phyloP scores from a whole-genome alignment of 2,329 filamentous ascomycete genomes.

The Ceratocystis cubensis region DNA sequence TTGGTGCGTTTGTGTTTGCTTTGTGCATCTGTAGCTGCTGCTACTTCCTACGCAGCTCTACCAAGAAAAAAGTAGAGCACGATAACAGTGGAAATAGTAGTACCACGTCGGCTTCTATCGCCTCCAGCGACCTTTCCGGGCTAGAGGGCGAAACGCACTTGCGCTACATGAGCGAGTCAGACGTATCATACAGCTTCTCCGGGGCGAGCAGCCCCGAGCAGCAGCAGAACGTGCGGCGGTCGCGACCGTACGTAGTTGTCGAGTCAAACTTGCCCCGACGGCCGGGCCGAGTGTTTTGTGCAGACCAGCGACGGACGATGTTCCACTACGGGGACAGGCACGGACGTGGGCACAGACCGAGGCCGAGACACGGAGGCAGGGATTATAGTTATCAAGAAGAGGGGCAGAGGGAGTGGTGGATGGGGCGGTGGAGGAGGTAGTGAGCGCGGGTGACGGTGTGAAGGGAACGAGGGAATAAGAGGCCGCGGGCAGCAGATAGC shows the following conservation, averaged over 20 bases:
- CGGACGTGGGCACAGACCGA: neutral
- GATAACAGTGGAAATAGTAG: too few relatives aligned
- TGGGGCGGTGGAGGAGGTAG: neutral
- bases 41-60: neutral
- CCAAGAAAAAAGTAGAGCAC: neutral
- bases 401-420: neutral
- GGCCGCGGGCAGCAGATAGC: neutral
- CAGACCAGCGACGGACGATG: neutral
- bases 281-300: neutral
- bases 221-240: neutral
- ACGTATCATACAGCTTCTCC: neutral
- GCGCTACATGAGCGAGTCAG: neutral
- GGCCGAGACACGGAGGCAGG: too few relatives aligned
- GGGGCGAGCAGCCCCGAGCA: neutral
- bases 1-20: neutral
- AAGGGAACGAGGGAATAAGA: neutral
- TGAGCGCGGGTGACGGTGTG: neutral
- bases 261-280: neutral
- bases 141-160: neutral
- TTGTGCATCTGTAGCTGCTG: constrained; percentile 9
- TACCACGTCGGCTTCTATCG: too few relatives aligned
- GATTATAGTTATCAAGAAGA: too few relatives aligned
- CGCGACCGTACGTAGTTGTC: too few relatives aligned
- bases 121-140: neutral
- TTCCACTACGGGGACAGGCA: neutral